phyloP scores from a whole-genome alignment of 179 eudicot species.

The Beta macrorhiza region DNA sequence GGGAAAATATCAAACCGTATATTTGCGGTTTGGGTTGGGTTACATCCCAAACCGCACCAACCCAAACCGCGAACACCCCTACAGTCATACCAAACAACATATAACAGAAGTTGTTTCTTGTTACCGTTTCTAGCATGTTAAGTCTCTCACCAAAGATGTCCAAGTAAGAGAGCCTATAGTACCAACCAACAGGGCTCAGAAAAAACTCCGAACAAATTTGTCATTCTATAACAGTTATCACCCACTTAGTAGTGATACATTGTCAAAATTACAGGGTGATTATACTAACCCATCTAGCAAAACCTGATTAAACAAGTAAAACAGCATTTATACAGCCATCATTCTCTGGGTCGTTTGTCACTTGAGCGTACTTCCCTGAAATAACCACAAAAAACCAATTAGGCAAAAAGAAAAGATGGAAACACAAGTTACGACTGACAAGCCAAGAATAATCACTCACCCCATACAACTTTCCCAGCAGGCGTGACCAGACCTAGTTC shows the following conservation, averaged over 20 bases:
- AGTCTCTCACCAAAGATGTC: too few species aligned
- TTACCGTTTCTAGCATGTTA: too few species aligned
- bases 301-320: conserved; percentile 52
- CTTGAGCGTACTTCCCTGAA: conserved; percentile 96
- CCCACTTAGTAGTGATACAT: neutral
- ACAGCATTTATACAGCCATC: conserved; percentile 96
- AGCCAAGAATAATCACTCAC: conserved; percentile 39
- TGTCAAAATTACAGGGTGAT: neutral
- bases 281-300: neutral
- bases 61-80: too few species aligned
- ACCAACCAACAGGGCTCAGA: neutral
- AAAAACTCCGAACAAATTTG: neutral
- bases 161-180: neutral
- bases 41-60: too few species aligned
- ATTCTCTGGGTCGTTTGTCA: conserved; percentile 93
- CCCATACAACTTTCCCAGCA: conserved; percentile 99
- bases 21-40: too few species aligned
- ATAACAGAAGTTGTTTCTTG: too few species aligned
- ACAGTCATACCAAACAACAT: too few species aligned
- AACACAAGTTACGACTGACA: neutral
- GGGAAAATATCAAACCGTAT: too few species aligned
- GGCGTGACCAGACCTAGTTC: conserved; percentile 97
- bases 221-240: neutral
- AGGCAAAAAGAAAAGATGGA: neutral
- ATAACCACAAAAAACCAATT: neutral